Evolutionary conservation across 805 yeast species (phyloP), one percentile per base, ranked within the genome.

Genomic region (Candida khao-thaluensis): DNA sequence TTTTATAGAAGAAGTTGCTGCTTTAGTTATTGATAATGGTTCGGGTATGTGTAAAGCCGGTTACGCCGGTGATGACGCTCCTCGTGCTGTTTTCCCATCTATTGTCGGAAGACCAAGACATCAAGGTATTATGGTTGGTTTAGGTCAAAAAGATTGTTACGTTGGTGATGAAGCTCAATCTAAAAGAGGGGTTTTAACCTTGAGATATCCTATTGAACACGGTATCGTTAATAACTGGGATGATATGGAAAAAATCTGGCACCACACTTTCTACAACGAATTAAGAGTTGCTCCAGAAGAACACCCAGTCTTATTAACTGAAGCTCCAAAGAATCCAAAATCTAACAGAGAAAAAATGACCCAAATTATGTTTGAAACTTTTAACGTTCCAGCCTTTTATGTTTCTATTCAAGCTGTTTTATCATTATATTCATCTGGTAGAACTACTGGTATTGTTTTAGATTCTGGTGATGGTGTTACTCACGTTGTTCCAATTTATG

Each of bases 11-110:
- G 73, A 68, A 68, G 72, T 67, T 54, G 72, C 72, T 57, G 71
- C 72, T 59, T 71, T 79, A 71, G 98, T 91, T 77, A 91, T 91
- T 76, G 99, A 91, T 73, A 91, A 91, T 77, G 99, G 99, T 79
- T 93, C 99, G 67, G 99, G 99, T 82, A 93, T 93, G 98, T 93
- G 99, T 84, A 93, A 93, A 73, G 99, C 99, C 91, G 99, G 99
- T 76, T 93, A 90, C 71, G 98, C 99, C 82, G 99, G 99, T 79
- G 98, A 93, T 69, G 99, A 93, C 78, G 98, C 98, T 53, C 99
- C 99, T 69, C 86, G 97, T 74, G 98, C 99, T 63, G 99, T 93
- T 59, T 93, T 93, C 91, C 99, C 99, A 66, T 93, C 98, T 49
- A 91, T 93, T 65, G 99, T 91, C 53, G 99, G 99, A 77, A 93